A percentile compares a stretch with the other conserved stretches of the same genome.
Conservation (phyloP, 2,329 filamentous ascomycete genomes). For the Colletotrichum limetticola region DNA sequence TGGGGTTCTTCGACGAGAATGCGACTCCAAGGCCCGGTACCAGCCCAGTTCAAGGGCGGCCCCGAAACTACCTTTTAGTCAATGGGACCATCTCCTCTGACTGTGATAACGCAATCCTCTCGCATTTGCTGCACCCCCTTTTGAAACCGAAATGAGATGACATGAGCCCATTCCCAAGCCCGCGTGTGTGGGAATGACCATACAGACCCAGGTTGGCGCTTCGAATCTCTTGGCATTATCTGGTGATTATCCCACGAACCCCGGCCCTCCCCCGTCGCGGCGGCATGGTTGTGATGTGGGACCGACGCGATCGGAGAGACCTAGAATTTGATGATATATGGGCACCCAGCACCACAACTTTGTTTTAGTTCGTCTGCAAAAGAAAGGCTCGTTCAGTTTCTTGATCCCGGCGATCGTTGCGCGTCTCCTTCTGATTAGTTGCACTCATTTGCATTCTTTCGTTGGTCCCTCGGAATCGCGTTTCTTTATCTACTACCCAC, state of each 20-base stretch:
- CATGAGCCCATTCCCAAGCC: conserved; percentile 34
- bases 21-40: neutral
- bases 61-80: conserved; percentile 21
- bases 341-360: neutral
- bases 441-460: neutral
- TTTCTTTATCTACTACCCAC: too few relatives aligned
- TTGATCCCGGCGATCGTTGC: conserved; percentile 30
- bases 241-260: neutral
- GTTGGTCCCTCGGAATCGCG: neutral
- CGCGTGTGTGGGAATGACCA: conserved; percentile 6
- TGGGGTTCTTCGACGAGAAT: neutral
- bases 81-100: neutral
- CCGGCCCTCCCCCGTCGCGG: neutral
- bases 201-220: conserved; percentile 28
- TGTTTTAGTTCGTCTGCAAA: neutral
- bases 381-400: neutral
- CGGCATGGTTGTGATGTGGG: neutral
- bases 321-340: neutral
- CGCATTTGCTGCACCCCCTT: conserved; percentile 1
- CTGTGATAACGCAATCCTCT: neutral
- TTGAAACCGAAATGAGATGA: conserved; percentile 33
- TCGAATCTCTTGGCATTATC: conserved; percentile 8
- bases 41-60: conserved; percentile 21
- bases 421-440: neutral
- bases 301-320: neutral